Evolutionary conservation across 2,329 filamentous ascomycete genomes (phyloP).

Genomic region (Penicillium concentricum): DNA sequence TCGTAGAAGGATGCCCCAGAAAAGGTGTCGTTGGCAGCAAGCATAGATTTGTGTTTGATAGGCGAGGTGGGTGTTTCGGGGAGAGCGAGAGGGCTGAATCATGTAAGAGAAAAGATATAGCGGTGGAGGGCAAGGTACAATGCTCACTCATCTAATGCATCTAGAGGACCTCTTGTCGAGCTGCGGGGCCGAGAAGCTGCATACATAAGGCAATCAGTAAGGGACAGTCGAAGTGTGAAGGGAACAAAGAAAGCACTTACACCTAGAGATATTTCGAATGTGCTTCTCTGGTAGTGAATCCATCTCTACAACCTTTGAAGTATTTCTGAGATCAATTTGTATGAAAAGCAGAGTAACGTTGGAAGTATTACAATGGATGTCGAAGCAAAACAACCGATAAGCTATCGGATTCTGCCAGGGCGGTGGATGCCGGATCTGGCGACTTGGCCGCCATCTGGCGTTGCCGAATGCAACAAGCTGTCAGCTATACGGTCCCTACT

Average conservation of each 20-base stretch:
- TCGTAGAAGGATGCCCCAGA: constrained; percentile 32
- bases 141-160: constrained; percentile 67
- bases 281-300: constrained; percentile 22
- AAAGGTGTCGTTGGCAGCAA: constrained; percentile 18
- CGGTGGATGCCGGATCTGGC: constrained; percentile 30
- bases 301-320: neutral
- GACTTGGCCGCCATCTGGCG: constrained; percentile 27
- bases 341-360: neutral
- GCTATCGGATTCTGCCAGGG: constrained; percentile 30
- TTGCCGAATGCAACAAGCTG: constrained; percentile 25
- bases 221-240: neutral
- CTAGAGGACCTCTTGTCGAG: constrained; percentile 74
- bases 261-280: constrained; percentile 38
- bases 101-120: neutral
- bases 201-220: constrained; percentile 17
- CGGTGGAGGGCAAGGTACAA: neutral
- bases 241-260: constrained; percentile 26
- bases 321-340: neutral
- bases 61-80: constrained; percentile 20
- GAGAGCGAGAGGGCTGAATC: constrained; percentile 27
- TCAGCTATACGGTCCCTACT: constrained; percentile 26
- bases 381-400: constrained; percentile 22
- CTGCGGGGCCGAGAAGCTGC: constrained; percentile 43
- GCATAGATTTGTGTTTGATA: constrained; percentile 12
- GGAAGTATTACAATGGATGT: neutral